Evolutionary conservation across 257 asterid genomes (phyloP).

Genomic region (Coffea canephora): DNA sequence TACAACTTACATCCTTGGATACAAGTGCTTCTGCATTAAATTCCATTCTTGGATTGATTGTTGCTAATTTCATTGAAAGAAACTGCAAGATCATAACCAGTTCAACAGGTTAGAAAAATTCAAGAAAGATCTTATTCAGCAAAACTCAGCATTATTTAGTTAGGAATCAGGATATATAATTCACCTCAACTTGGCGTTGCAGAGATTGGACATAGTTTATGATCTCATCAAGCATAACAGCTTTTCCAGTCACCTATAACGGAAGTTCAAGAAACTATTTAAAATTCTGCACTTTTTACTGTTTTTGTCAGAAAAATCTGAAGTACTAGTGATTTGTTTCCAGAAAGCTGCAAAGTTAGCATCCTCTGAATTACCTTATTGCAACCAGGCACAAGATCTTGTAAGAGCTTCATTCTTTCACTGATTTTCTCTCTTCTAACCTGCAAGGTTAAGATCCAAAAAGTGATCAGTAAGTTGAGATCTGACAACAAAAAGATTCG

Average conservation of each 20-base stretch:
- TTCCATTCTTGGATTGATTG: constrained; percentile 77
- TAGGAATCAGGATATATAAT: neutral
- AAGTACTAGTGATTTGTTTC: neutral
- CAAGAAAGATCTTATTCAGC: neutral
- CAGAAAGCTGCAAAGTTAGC: neutral
- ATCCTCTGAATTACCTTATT: constrained; percentile 52
- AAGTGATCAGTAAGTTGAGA: neutral
- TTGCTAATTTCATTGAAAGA: constrained; percentile 84
- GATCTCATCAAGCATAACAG: constrained; percentile 97
- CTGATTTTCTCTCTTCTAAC: constrained; percentile 89
- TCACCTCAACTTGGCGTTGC: constrained; percentile 89
- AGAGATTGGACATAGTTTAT: constrained; percentile 85
- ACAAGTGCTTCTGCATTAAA: constrained; percentile 57
- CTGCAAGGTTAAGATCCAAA: constrained; percentile 26
- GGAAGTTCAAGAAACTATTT: neutral
- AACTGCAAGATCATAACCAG: constrained; percentile 42
- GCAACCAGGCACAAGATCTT: constrained; percentile 98
- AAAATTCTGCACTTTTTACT: neutral
- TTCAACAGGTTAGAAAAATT: neutral
- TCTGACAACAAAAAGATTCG: neutral
- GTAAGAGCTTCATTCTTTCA: constrained; percentile 82
- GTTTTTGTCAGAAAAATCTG: neutral
- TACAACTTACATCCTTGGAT: constrained; percentile 68
- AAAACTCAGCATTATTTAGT: neutral
- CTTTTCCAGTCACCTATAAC: constrained; percentile 81